Percentiles rank a stretch among this genome's conserved stretches.
Conservation (phyloP, 2,329 filamentous ascomycete species). For the Aureobasidium sp. region DNA sequence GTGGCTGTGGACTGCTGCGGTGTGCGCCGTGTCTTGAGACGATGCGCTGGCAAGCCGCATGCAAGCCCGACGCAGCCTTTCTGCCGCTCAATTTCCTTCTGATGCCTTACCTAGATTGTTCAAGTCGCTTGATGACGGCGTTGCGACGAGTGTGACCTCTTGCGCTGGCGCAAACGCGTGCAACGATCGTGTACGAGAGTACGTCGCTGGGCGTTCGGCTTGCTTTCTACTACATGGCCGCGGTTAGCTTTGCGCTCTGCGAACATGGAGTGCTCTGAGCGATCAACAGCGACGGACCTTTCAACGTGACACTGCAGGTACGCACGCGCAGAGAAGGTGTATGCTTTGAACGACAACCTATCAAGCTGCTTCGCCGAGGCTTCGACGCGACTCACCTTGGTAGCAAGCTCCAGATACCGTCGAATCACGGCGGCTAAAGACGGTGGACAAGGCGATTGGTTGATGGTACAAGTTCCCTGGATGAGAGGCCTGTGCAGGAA, state of each 20-base stretch:
- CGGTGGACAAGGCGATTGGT: constrained; percentile 6
- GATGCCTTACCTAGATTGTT: constrained; percentile 8
- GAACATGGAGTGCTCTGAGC: background rate
- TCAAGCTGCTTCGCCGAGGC: constrained; percentile 8
- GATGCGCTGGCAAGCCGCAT: constrained; percentile 10
- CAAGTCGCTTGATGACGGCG: background rate
- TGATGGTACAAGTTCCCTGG: constrained; percentile 6
- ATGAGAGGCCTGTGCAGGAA: constrained; percentile 6
- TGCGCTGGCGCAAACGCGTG: constrained; percentile 3
- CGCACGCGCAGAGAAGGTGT: constrained; percentile 6
- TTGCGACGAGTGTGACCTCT: background rate
- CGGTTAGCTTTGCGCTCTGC: background rate
- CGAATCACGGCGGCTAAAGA: constrained; percentile 10
- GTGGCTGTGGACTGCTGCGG: background rate
- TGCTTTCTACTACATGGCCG: background rate
- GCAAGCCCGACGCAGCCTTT: background rate
- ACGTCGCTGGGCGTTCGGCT: background rate
- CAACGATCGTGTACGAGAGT: background rate
- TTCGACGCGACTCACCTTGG: background rate
- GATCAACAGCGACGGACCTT: constrained; percentile 2
- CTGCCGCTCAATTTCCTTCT: background rate
- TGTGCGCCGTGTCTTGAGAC: background rate
- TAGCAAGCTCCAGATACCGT: constrained; percentile 5
- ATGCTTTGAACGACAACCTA: constrained; percentile 6
- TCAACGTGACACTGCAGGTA: constrained; percentile 7